Conservation (phyloP, 768 basidiomycete species). For the Pholiota microspora region DNA sequence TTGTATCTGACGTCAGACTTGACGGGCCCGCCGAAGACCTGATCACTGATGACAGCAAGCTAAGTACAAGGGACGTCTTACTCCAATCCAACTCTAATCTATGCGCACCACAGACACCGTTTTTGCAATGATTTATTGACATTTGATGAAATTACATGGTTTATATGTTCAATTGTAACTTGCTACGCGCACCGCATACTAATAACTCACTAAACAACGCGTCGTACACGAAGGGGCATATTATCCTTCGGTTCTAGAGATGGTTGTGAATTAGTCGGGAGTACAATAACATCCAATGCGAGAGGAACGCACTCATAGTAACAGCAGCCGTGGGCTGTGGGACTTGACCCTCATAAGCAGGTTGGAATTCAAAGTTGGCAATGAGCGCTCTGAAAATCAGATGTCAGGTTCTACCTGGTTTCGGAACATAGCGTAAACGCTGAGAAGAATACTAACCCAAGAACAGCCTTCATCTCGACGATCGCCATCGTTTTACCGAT, state of each 20-base stretch:
- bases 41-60: no score
- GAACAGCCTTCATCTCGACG: slow-evolving; percentile 46
- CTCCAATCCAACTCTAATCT: no score
- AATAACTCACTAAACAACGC: background rate
- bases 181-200: background rate
- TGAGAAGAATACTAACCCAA: slow-evolving; percentile 29
- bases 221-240: slow-evolving; percentile 32
- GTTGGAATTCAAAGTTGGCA: slow-evolving; percentile 39
- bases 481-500: slow-evolving; percentile 49
- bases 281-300: background rate
- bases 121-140: no score
- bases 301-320: slow-evolving; percentile 39
- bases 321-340: slow-evolving; percentile 32
- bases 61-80: no score
- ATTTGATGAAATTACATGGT: background rate
- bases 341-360: slow-evolving; percentile 36
- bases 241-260: slow-evolving; percentile 32
- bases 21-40: no score
- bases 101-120: no score
- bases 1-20: background rate
- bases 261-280: background rate
- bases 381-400: slow-evolving; percentile 29
- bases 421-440: background rate
- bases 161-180: background rate
- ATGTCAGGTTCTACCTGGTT: background rate